Percentiles rank a stretch among this genome's conserved stretches.
phyloP scores from a whole-genome alignment of 768 basidiomycete genomes.

The Chalciporus sphaerocephalus region DNA sequence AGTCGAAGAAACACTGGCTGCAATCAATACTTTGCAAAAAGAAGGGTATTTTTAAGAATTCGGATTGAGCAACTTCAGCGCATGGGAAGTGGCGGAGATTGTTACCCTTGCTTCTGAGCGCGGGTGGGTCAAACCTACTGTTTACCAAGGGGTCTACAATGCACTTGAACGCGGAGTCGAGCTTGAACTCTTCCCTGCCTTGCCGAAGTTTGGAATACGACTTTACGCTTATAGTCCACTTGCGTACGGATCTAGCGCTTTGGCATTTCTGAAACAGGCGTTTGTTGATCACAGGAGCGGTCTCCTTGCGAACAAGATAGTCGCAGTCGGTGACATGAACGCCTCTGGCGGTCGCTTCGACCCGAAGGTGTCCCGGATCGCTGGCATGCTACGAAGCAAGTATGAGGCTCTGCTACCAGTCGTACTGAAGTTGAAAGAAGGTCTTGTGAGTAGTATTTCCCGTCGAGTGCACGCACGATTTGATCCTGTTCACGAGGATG shows the following conservation, averaged over 20 bases:
- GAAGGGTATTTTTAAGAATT: constrained; percentile 5
- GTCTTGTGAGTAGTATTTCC: neutral
- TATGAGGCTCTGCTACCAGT: constrained; percentile 5
- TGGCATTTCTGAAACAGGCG: too few species aligned
- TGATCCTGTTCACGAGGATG: neutral
- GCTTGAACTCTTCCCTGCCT: constrained; percentile 36
- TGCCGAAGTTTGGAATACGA: constrained; percentile 36
- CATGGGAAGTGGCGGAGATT: constrained; percentile 45
- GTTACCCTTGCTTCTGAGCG: constrained; percentile 39
- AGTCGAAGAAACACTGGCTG: neutral
- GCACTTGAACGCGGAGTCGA: constrained; percentile 35
- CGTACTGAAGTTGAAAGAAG: constrained; percentile 2
- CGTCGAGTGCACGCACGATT: too few species aligned
- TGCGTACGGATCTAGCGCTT: neutral
- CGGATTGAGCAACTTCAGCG: constrained; percentile 12
- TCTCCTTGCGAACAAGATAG: constrained; percentile 1
- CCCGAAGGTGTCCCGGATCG: neutral
- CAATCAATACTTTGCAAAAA: neutral
- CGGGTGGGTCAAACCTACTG: constrained; percentile 46
- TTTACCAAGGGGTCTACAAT: constrained; percentile 50
- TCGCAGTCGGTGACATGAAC: neutral
- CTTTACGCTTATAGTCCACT: constrained; percentile 30
- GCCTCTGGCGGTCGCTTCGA: constrained; percentile 2
- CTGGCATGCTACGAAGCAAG: neutral
- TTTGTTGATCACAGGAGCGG: too few species aligned